Percentiles rank a stretch among this genome's conserved stretches.
These are phyloP conservation scores for Thoreauomyces humboldtii DNA, from an alignment of 192 early-diverging fungal species.

Conservation along the genomic window DNA sequence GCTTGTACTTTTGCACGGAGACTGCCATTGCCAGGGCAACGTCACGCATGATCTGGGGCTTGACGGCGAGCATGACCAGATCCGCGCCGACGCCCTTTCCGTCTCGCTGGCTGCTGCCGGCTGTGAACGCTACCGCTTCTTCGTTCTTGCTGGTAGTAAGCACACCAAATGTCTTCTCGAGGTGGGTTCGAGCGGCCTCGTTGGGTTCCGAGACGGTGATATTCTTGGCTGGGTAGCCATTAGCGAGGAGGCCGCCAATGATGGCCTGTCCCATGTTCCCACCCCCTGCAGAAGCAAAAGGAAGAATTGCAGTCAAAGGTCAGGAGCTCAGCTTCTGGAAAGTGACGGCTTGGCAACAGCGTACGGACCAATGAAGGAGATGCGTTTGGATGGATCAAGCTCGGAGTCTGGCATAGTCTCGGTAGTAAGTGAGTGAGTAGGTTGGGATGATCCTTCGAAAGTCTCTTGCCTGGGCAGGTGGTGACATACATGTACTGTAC, in stretches of 20 bases:
- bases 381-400: conserved; percentile 28
- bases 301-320: not conserved
- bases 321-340: not conserved
- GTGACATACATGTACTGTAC: no score
- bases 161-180: conserved; percentile 60
- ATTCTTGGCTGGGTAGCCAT: conserved; percentile 63
- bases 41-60: conserved; percentile 80
- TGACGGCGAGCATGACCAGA: conserved; percentile 84
- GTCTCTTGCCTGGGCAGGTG: no score
- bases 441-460: no score
- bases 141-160: conserved; percentile 65
- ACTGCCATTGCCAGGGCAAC: conserved; percentile 62
- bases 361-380: conserved; percentile 32
- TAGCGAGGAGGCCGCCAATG: conserved; percentile 79
- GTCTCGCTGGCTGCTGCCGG: not conserved
- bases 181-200: conserved; percentile 58
- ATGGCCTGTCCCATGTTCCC: conserved; percentile 97
- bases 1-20: conserved; percentile 50
- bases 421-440: no score
- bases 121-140: conserved; percentile 47
- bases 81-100: conserved; percentile 48
- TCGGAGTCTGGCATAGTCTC: no score
- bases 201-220: conserved; percentile 82
- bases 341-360: not conserved
- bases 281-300: conserved; percentile 55